These are phyloP conservation scores for Ophiosphaerella narmari DNA, from an alignment of 2,329 filamentous ascomycete species.

Conservation along the genomic window DNA sequence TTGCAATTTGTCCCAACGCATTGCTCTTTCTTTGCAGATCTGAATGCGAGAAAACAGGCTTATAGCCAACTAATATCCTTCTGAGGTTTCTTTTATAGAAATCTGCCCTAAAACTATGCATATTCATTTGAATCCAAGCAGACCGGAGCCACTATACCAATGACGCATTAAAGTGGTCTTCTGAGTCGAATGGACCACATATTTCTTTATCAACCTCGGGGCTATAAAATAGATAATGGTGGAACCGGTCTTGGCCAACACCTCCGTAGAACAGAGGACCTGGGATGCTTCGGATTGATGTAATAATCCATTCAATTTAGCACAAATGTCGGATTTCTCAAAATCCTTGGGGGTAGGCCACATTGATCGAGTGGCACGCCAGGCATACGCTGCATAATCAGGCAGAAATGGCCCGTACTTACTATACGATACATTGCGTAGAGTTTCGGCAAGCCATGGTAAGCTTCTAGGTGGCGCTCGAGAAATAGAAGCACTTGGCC, in stretches of 20 bases:
- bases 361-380: conserved; percentile 4
- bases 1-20: conserved; percentile 4
- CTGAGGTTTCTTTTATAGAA: conserved; percentile 14
- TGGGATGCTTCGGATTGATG: conserved; percentile 5
- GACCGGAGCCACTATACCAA: conserved; percentile 5
- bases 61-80: conserved; percentile 6
- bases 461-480: conserved; percentile 4
- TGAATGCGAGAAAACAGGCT: conserved; percentile 9
- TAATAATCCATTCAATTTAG: conserved; percentile 8
- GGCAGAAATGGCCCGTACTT: conserved; percentile 11
- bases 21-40: conserved; percentile 16
- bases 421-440: conserved; percentile 13
- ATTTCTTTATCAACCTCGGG: conserved; percentile 5
- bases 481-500: conserved; percentile 12
- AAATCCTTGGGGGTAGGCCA: conserved; percentile 7
- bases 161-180: conserved; percentile 9
- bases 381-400: conserved; percentile 12
- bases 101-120: conserved; percentile 8
- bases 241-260: conserved; percentile 6
- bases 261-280: conserved; percentile 9
- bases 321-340: conserved; percentile 10
- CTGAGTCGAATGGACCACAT: conserved; percentile 11
- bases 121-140: not conserved
- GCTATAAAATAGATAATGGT: conserved; percentile 12
- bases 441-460: conserved; percentile 6